These are phyloP conservation scores for Mycena sp. DNA, from an alignment of 1,284 basidiomycete species.

Conservation along the genomic window DNA sequence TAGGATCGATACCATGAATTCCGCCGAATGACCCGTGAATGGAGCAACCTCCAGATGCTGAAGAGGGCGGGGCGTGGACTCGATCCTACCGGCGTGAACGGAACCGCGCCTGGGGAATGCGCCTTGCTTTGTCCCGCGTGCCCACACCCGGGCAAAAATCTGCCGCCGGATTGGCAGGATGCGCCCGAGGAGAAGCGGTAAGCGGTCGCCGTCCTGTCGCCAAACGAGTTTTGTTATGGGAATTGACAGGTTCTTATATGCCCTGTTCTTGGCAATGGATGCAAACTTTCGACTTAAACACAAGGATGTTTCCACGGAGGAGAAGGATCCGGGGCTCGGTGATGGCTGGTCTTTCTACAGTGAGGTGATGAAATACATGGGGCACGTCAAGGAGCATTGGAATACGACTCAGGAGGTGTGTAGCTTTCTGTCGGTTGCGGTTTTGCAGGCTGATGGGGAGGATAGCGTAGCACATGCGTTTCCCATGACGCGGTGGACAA, in stretches of 20 bases:
- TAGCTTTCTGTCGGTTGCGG: background rate
- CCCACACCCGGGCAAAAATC: slow-evolving; percentile 14
- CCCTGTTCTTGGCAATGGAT: background rate
- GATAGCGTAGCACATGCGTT: slow-evolving; percentile 35
- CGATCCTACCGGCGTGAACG: no score
- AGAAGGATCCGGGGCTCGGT: slow-evolving; percentile 33
- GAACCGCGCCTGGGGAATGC: background rate
- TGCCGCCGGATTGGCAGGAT: slow-evolving; percentile 18
- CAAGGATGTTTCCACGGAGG: slow-evolving; percentile 34
- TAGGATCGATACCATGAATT: slow-evolving; percentile 32
- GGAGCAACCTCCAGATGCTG: slow-evolving; percentile 28
- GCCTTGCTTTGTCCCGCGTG: slow-evolving; percentile 18
- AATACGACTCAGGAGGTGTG: background rate
- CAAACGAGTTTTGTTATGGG: background rate
- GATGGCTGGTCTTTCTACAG: slow-evolving; percentile 39
- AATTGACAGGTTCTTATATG: slow-evolving; percentile 35
- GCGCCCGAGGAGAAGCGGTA: background rate
- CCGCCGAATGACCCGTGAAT: slow-evolving; percentile 19
- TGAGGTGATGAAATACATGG: slow-evolving; percentile 32
- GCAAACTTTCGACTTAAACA: slow-evolving; percentile 38
- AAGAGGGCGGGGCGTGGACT: slow-evolving; percentile 33
- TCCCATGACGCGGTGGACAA: slow-evolving; percentile 28
- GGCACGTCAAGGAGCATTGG: slow-evolving; percentile 29
- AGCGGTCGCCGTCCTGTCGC: no score
- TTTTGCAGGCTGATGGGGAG: background rate